phyloP scores from a whole-genome alignment of 2,329 filamentous ascomycete genomes.

The Periconia digitata region DNA sequence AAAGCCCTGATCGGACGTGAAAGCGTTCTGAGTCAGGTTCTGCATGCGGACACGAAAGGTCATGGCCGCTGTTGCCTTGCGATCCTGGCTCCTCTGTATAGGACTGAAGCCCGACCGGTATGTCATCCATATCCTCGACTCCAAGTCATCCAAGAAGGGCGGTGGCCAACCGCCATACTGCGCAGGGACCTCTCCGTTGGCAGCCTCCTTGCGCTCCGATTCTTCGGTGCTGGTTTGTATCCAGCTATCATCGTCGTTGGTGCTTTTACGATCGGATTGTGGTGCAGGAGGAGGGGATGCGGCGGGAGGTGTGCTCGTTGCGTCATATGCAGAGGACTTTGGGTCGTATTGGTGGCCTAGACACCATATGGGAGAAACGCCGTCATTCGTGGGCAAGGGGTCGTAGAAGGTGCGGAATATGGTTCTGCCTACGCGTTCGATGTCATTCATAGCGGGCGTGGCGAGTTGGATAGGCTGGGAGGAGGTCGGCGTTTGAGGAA shows the following conservation, averaged over 20 bases:
- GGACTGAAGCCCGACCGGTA: conserved; percentile 84
- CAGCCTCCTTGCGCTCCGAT: conserved; percentile 63
- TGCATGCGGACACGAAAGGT: conserved; percentile 84
- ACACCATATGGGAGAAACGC: conserved; percentile 77
- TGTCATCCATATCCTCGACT: conserved; percentile 93
- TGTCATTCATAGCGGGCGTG: conserved; percentile 62
- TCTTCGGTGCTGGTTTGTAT: conserved; percentile 70
- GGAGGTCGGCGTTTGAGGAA: not conserved
- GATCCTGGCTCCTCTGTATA: conserved; percentile 78
- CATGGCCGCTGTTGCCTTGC: conserved; percentile 69
- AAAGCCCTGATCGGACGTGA: conserved; percentile 94
- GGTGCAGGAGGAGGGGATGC: conserved; percentile 22
- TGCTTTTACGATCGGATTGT: conserved; percentile 21
- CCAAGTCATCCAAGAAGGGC: conserved; percentile 87
- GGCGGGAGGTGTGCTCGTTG: conserved; percentile 12
- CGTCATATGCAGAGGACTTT: conserved; percentile 17
- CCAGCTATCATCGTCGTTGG: conserved; percentile 52
- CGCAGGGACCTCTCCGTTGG: conserved; percentile 36
- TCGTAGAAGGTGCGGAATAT: conserved; percentile 93
- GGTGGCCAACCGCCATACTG: conserved; percentile 72
- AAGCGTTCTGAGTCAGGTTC: conserved; percentile 79
- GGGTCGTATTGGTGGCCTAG: conserved; percentile 63
- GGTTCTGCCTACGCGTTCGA: conserved; percentile 73
- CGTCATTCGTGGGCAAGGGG: conserved; percentile 80
- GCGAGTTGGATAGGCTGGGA: conserved; percentile 1